Evolutionary conservation across 108 stramenopile species (phyloP).

Genomic region (Nannochloropsis oceanica): DNA sequence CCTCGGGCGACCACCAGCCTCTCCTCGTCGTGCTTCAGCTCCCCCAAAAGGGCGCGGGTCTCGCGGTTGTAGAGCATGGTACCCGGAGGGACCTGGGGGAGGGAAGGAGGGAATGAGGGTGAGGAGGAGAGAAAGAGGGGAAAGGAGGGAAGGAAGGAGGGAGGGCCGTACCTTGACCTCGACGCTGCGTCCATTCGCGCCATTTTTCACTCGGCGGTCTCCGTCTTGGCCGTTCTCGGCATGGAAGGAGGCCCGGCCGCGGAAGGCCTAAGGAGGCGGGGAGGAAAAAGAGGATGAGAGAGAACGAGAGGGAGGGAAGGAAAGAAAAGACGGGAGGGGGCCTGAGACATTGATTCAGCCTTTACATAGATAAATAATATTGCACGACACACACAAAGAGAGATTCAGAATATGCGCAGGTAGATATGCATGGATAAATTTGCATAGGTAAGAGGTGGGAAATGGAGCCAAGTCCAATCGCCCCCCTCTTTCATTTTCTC

Average conservation of each 20-base stretch:
- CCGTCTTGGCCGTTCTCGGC: neutral
- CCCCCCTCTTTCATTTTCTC: neutral
- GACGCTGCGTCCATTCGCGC: neutral
- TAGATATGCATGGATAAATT: no score
- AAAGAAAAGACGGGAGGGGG: neutral
- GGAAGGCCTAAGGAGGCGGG: neutral
- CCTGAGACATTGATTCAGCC: no score
- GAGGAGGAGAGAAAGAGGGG: neutral
- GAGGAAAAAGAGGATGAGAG: no score
- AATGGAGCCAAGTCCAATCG: neutral
- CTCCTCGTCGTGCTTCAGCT: conserved; percentile 63
- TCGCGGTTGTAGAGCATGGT: neutral
- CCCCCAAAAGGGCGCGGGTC: conserved; percentile 38
- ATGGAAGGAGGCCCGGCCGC: neutral
- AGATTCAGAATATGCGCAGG: no score
- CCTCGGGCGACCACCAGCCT: conserved; percentile 69
- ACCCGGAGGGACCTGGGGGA: neutral
- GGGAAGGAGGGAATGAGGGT: neutral
- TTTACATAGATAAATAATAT: no score
- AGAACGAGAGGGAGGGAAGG: neutral
- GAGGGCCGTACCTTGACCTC: neutral
- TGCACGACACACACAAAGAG: no score
- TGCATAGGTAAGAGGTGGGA: neutral
- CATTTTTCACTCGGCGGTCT: neutral
- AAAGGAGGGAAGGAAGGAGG: neutral